A percentile compares a stretch with the other conserved stretches of the same genome.
phyloP scores from a whole-genome alignment of 345 rosid genomes.

The Anastatica hierochuntica region DNA sequence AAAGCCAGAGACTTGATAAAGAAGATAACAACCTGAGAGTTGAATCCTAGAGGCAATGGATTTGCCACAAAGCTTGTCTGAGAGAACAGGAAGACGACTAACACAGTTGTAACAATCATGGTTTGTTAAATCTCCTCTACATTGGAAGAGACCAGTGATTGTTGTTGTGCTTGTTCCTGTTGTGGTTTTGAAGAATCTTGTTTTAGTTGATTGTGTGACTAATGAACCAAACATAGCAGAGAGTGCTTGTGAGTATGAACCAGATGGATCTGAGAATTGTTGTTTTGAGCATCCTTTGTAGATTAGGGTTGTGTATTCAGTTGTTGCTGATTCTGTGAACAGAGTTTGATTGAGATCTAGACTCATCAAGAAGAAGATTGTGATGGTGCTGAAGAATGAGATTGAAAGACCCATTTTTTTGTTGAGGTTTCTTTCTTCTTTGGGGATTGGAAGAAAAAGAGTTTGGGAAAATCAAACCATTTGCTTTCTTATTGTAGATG shows the following conservation, averaged over 20 bases:
- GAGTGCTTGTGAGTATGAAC: constrained; percentile 71
- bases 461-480: constrained; percentile 42
- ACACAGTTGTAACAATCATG: constrained; percentile 87
- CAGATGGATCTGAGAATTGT: constrained; percentile 70
- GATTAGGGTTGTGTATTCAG: constrained; percentile 59
- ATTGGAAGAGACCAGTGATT: constrained; percentile 87
- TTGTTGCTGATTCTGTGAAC: constrained; percentile 36
- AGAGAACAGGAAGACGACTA: constrained; percentile 65
- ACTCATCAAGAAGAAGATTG: constrained; percentile 26
- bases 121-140: constrained; percentile 76
- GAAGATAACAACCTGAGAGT: constrained; percentile 77
- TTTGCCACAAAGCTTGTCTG: constrained; percentile 65
- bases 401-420: constrained; percentile 38
- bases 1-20: constrained; percentile 78
- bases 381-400: constrained; percentile 24
- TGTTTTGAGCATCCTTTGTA: constrained; percentile 89
- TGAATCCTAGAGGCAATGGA: constrained; percentile 77
- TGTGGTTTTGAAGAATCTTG: constrained; percentile 78
- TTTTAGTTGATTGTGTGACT: constrained; percentile 70
- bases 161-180: constrained; percentile 56
- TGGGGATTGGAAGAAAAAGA: too few species aligned
- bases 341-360: constrained; percentile 23
- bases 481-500: constrained; percentile 18
- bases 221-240: constrained; percentile 77
- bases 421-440: background rate